phyloP scores from a whole-genome alignment of 1,139 yeast species.

The Martiniozyma asiatica region DNA sequence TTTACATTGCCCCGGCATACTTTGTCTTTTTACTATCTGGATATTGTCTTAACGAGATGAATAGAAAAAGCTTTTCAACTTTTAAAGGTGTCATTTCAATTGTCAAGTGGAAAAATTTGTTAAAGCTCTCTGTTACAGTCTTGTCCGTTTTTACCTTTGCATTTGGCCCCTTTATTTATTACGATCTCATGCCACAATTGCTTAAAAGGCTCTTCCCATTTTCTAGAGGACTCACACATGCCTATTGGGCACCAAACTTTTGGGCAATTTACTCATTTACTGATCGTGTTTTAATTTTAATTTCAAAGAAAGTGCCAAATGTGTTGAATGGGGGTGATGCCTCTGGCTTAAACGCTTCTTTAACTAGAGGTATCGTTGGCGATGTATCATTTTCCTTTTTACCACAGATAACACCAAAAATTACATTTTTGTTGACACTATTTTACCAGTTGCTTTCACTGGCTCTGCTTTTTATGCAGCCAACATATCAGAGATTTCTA shows the following conservation, averaged over 20 bases:
- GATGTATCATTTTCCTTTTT: conserved; percentile 73
- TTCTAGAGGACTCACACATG: conserved; percentile 91
- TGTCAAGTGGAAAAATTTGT: conserved; percentile 45
- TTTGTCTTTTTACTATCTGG: conserved; percentile 66
- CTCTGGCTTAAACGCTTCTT: conserved; percentile 7
- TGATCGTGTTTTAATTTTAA: conserved; percentile 60
- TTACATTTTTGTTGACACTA: conserved; percentile 67
- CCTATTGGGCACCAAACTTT: conserved; percentile 97
- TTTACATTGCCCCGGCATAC: conserved; percentile 91
- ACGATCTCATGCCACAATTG: conserved; percentile 54
- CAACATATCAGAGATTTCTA: conserved; percentile 65
- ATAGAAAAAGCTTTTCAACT: conserved; percentile 13
- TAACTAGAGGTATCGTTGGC: conserved; percentile 83
- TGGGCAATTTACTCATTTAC: conserved; percentile 89
- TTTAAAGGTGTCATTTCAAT: conserved; percentile 23
- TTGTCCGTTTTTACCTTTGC: conserved; percentile 51
- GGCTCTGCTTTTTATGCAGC: conserved; percentile 63
- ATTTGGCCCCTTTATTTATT: conserved; percentile 68
- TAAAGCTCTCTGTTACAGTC: conserved; percentile 59
- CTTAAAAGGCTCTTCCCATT: conserved; percentile 75
- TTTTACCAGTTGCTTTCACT: conserved; percentile 74
- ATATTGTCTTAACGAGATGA: conserved; percentile 43
- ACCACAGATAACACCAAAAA: conserved; percentile 67
- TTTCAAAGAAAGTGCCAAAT: conserved; percentile 18
- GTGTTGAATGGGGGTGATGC: conserved; percentile 5